Percentiles rank a stretch among this genome's conserved stretches.
Conservation (phyloP, 1,139 yeast genomes). For the Lodderomyces elongisporus region DNA sequence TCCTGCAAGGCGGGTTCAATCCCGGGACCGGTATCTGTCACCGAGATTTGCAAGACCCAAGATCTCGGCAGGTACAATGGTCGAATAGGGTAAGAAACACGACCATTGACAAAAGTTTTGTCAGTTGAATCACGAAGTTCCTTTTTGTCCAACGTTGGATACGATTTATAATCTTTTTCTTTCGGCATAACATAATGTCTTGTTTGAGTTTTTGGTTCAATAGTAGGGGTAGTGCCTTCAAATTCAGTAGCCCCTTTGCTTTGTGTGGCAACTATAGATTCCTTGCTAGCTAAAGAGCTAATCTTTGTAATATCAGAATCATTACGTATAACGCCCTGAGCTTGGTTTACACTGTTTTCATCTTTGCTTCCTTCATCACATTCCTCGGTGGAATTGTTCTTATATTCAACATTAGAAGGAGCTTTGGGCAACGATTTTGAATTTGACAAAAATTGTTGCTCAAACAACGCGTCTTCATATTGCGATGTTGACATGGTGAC, state of each 20-base stretch:
- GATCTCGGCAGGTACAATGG: constrained; percentile 37
- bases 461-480: constrained; percentile 51
- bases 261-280: not conserved
- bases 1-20: constrained; percentile 75
- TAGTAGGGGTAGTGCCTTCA: not conserved
- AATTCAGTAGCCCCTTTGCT: not conserved
- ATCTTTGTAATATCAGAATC: not conserved
- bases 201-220: not conserved
- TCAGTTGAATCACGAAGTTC: constrained; percentile 7
- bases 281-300: not conserved
- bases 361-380: constrained; percentile 1
- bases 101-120: constrained; percentile 19
- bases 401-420: too few relatives aligned
- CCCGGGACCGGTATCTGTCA: constrained; percentile 90
- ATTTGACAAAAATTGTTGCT: constrained; percentile 41
- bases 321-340: not conserved
- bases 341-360: constrained; percentile 5
- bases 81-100: constrained; percentile 32
- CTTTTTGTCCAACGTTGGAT: constrained; percentile 10
- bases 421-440: constrained; percentile 16
- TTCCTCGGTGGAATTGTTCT: constrained; percentile 2
- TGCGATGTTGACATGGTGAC: constrained; percentile 48
- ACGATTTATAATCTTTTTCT: constrained; percentile 10
- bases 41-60: constrained; percentile 70
- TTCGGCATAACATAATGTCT: constrained; percentile 9